These are phyloP conservation scores for Komagataella pastoris DNA, from an alignment of 805 yeast species.

Conservation along the genomic window DNA sequence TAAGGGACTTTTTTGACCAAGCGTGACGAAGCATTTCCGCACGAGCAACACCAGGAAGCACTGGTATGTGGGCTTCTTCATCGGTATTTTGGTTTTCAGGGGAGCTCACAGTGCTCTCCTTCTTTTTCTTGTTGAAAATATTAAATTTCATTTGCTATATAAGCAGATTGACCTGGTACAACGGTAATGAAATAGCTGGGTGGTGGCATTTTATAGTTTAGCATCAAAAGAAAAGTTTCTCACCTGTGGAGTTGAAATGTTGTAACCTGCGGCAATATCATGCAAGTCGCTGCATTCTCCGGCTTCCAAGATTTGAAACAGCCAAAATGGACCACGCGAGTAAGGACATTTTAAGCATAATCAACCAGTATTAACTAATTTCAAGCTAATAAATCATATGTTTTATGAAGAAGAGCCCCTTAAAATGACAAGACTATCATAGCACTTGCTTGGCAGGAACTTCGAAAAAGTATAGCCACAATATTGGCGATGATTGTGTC, in stretches of 20 bases:
- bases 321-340: neutral
- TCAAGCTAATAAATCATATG: neutral
- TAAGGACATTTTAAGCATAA: neutral
- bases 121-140: neutral
- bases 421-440: too few species aligned
- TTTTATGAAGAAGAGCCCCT: neutral
- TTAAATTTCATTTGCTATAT: neutral
- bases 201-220: too few species aligned
- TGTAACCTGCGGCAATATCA: neutral
- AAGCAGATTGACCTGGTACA: too few species aligned
- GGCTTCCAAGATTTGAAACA: neutral
- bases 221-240: too few species aligned
- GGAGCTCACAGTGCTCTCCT: neutral
- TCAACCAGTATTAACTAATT: neutral
- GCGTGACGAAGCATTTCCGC: neutral
- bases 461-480: too few species aligned
- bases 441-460: too few species aligned
- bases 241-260: too few species aligned
- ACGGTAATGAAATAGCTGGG: too few species aligned
- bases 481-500: too few species aligned
- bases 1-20: neutral
- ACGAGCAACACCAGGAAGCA: neutral
- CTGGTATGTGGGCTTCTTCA: neutral
- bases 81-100: neutral
- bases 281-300: neutral